Base-by-base conservation (phyloP, 2,329 filamentous ascomycete genomes). In the Nemania diffusa region DNA sequence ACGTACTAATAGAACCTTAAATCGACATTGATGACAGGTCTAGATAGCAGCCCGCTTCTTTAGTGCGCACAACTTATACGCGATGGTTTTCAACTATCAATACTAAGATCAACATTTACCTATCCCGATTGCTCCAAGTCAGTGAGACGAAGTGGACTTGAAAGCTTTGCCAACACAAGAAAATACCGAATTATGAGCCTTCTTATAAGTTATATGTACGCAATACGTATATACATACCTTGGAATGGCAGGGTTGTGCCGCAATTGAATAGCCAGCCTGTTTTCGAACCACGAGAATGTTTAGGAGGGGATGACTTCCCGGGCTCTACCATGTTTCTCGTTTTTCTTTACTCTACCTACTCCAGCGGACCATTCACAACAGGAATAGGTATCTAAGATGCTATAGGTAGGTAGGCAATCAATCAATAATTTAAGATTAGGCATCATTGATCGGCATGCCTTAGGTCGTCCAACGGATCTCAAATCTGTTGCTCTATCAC, bases 1-100 rank as follows among this genome's bases (percentile, higher is more conserved):
- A 32, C 29, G 34, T 56, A 29, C 55, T 59, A 59, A 48, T 58
- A 40, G 51, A 66, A 62, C 53, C 52, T 62, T 61, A 61, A 65
- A 48, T 57, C 52, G 57, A 48, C 63, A 62, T 37, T 61, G 51
- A 62, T 62, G 58, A 53, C 46, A 50, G 62, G 32, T 42, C n/a
- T n/a, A n/a, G n/a, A n/a, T n/a, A n/a, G n/a, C n/a, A n/a, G n/a
- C n/a, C n/a, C 9, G 29, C 29, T 9, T 32, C 9, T 32, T 32
- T 32, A 32, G 29, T 32, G 29, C n/a, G n/a, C n/a, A n/a, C n/a
- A n/a, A n/a, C n/a, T n/a, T n/a, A n/a, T n/a, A n/a, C n/a, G n/a
- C n/a, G n/a, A n/a, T n/a, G n/a, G n/a, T n/a, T n/a, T n/a, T n/a
- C n/a, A n/a, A n/a, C 29, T 32, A 9, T 32, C 29, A 32, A n/a